Conservation (phyloP, 2,329 filamentous ascomycete genomes). For the Cercospora zeae-maydis region DNA sequence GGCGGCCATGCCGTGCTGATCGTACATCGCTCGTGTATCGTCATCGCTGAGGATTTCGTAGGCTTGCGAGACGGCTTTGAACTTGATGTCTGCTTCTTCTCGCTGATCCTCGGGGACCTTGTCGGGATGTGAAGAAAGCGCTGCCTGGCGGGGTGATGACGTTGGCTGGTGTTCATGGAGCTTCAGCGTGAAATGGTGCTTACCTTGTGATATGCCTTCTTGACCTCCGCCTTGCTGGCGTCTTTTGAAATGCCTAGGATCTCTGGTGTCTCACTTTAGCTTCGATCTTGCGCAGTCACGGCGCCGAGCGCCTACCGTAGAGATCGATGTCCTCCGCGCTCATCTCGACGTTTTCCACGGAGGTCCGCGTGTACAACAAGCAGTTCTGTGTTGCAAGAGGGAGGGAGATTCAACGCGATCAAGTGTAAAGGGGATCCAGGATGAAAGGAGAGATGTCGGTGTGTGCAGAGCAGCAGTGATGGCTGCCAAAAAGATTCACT, state of each 20-base stretch:
- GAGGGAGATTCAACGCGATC: background rate
- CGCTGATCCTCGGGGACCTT: conserved; percentile 87
- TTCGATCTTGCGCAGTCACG: background rate
- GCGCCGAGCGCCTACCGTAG: conserved; percentile 44
- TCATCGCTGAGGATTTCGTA: conserved; percentile 98
- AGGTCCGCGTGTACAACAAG: background rate
- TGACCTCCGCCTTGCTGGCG: conserved; percentile 76
- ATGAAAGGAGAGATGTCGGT: background rate
- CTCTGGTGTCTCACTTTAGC: conserved; percentile 52
- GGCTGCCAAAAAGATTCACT: conserved; percentile 3
- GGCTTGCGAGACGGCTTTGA: conserved; percentile 89
- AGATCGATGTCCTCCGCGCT: conserved; percentile 54
- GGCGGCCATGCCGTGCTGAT: conserved; percentile 90
- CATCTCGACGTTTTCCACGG: conserved; percentile 8
- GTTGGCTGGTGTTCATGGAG: background rate
- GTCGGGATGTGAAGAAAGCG: conserved; percentile 86
- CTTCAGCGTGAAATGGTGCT: background rate
- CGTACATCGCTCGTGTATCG: conserved; percentile 86
- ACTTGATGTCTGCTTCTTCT: conserved; percentile 79
- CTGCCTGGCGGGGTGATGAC: conserved; percentile 21
- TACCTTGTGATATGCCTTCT: conserved; percentile 95
- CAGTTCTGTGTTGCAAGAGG: too few species aligned
- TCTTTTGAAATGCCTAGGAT: conserved; percentile 71
- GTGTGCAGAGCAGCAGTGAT: background rate
- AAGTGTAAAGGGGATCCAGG: background rate